These are phyloP conservation scores for Cercophora newfieldiana DNA, from an alignment of 495 filamentous ascomycete species.

Conservation along the genomic window DNA sequence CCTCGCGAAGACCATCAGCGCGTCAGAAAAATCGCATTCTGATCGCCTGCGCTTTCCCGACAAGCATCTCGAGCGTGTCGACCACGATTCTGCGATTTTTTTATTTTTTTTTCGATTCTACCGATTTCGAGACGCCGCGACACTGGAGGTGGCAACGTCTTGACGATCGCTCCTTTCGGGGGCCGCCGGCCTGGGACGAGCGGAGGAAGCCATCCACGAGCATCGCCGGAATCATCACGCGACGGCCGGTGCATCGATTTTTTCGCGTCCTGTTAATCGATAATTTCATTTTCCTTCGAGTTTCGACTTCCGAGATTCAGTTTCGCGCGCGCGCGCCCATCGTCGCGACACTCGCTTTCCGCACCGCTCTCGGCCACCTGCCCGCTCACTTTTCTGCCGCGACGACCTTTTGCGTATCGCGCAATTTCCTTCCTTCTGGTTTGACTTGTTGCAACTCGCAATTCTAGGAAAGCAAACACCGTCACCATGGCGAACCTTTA, in stretches of 20 bases:
- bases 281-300: constrained; percentile 15
- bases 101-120: constrained; percentile 20
- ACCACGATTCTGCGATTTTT: constrained; percentile 25
- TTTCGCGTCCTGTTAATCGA: constrained; percentile 11
- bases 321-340: constrained; percentile 23
- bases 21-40: constrained; percentile 35
- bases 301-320: constrained; percentile 10
- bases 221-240: constrained; percentile 28
- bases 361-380: constrained; percentile 2
- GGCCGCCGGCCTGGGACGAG: constrained; percentile 41
- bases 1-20: constrained; percentile 38
- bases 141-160: constrained; percentile 25
- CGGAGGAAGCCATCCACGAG: constrained; percentile 28
- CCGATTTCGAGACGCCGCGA: constrained; percentile 24
- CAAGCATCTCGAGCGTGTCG: constrained; percentile 25
- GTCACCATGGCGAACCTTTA: constrained; percentile 86
- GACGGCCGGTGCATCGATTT: constrained; percentile 26
- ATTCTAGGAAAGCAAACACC: constrained; percentile 12
- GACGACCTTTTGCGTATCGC: constrained; percentile 12
- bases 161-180: constrained; percentile 35
- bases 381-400: constrained; percentile 5
- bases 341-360: constrained; percentile 21
- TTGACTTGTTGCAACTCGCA: constrained; percentile 1
- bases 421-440: constrained; percentile 6
- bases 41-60: constrained; percentile 29